phyloP scores from a whole-genome alignment of 2,329 filamentous ascomycete genomes.

The Juglanconis sp. region DNA sequence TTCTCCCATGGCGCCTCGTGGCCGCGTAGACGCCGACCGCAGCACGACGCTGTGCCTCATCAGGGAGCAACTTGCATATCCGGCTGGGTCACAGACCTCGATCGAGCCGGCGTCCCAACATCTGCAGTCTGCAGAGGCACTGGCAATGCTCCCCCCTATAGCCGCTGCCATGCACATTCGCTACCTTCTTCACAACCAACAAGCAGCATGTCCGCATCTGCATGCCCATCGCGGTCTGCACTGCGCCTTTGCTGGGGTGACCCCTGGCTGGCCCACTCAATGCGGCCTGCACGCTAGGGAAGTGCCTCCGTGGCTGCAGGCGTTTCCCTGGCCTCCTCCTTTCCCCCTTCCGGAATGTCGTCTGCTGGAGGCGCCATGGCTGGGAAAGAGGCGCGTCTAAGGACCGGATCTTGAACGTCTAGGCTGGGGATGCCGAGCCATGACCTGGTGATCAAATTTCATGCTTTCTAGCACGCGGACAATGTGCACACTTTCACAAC shows the following conservation, averaged over 20 bases:
- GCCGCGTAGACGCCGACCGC: background rate
- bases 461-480: background rate
- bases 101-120: slow-evolving; percentile 2
- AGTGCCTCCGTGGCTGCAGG: slow-evolving; percentile 17
- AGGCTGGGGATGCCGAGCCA: background rate
- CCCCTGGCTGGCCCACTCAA: slow-evolving; percentile 12
- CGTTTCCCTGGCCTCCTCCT: slow-evolving; percentile 10
- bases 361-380: slow-evolving; percentile 6
- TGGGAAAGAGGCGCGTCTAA: slow-evolving; percentile 3
- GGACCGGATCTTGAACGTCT: background rate
- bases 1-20: background rate
- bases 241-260: slow-evolving; percentile 5
- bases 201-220: slow-evolving; percentile 6
- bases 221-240: background rate
- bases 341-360: slow-evolving; percentile 12
- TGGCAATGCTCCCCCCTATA: background rate
- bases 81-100: background rate
- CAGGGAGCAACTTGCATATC: background rate
- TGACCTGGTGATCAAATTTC: background rate
- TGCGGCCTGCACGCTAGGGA: slow-evolving; percentile 18
- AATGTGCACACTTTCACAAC: background rate
- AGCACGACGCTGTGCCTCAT: background rate
- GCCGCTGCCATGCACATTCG: background rate
- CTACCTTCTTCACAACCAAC: slow-evolving; percentile 3
- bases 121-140: background rate